Evolutionary conservation across 495 filamentous ascomycete species (phyloP), one percentile per base, ranked within the genome.

Genomic region (Daldinia caldariorum): DNA sequence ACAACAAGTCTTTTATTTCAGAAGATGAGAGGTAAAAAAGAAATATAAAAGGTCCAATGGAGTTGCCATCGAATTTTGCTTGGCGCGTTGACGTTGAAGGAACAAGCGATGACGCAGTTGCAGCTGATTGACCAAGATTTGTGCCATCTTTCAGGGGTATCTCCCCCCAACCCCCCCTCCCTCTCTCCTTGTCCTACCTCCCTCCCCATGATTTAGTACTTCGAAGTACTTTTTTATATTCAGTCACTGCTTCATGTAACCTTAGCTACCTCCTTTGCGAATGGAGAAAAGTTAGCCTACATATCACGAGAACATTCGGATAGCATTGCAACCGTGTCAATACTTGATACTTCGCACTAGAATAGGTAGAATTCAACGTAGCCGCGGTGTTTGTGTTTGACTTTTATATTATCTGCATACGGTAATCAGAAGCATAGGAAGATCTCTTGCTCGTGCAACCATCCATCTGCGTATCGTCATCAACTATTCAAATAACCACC

Each of bases 61-160:
- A 49, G 29, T 61, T 58, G 57, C 51, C 35, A 22, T 58, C 14
- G n/a, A 63, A 34, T 7, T 58, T n/a, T 26, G 56, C 12, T 70
- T 65, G 51, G 61, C 61, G 41, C 61, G 20, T 57, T 32, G 32
- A 55, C 7, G 61, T 64, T 55, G 39, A 51, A 56, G 60, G 64
- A 64, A 72, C 61, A 63, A 61, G 50, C 64, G 63, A 72, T 72
- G 69, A 72, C 69, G 69, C 64, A 72, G 69, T 64, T 72, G 20
- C 59, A 49, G 53, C 56, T 64, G 64, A 37, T 50, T 63, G n/a
- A 43, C 58, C 63, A 63, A 58, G 58, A 53, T 61, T 66, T 37
- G 26, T 29, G 14, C 37, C n/a, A 41, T 66, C 29, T 57, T 58
- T 45, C 62, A 57, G 61, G 58, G 68, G 61, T 71, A 63, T 39